Evolutionary conservation across 805 yeast species (phyloP).

Genomic region (Hanseniaspora vineae): DNA sequence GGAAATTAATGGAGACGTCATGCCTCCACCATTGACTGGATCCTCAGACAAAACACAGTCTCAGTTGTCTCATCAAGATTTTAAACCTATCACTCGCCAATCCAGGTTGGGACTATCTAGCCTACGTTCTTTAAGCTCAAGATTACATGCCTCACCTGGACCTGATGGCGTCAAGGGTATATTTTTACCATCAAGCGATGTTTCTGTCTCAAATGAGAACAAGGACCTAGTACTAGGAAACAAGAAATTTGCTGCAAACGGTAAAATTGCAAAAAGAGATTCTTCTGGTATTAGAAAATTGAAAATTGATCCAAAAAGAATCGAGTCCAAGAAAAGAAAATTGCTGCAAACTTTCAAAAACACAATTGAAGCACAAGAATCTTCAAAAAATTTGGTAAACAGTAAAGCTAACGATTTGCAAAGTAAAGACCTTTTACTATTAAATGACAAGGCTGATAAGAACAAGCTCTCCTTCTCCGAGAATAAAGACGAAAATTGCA

Average conservation of each 20-base stretch:
- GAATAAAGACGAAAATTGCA: not conserved
- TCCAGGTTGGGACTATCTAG: too few relatives aligned
- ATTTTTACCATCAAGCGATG: not conserved
- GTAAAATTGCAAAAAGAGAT: conserved; percentile 6
- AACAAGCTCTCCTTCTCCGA: too few relatives aligned
- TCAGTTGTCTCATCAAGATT: too few relatives aligned
- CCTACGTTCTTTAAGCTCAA: too few relatives aligned
- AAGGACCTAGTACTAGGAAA: not conserved
- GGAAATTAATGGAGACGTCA: not conserved
- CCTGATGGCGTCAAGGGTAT: not conserved
- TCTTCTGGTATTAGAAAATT: conserved; percentile 23
- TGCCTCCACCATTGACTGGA: not conserved
- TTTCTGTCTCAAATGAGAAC: not conserved
- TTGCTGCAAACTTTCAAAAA: conserved; percentile 13
- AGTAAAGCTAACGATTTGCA: too few relatives aligned
- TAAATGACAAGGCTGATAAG: too few relatives aligned
- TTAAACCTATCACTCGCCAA: too few relatives aligned
- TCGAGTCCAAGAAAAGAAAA: conserved; percentile 31
- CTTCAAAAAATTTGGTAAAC: too few relatives aligned
- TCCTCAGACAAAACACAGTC: too few relatives aligned
- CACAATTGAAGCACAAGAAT: too few relatives aligned
- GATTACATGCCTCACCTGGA: too few relatives aligned
- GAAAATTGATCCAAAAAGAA: conserved; percentile 29
- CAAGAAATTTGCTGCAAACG: not conserved
- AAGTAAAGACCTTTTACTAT: too few relatives aligned